phyloP scores from a whole-genome alignment of 257 asterid genomes.

The Datura wrightii region DNA sequence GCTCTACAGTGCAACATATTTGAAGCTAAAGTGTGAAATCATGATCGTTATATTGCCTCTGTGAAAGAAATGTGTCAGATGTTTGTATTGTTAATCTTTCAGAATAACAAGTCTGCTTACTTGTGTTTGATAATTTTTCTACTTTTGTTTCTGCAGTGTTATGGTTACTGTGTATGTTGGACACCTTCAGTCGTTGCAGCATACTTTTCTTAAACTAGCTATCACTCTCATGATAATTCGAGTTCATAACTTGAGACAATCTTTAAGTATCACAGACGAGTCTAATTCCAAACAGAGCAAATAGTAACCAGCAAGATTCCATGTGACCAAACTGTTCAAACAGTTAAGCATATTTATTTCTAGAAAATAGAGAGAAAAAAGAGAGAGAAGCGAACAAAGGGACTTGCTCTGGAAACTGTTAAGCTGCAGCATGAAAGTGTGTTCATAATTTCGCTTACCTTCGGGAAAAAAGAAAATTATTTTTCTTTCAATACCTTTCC shows the following conservation, averaged over 20 bases:
- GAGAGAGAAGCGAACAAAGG: background rate
- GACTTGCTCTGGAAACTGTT: background rate
- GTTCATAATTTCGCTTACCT: slow-evolving; percentile 42
- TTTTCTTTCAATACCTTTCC: background rate
- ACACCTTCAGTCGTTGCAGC: slow-evolving; percentile 34
- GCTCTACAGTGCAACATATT: slow-evolving; percentile 72
- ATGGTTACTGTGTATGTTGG: slow-evolving; percentile 41
- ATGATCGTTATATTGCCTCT: slow-evolving; percentile 81
- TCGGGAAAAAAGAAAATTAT: background rate
- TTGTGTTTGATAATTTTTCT: background rate
- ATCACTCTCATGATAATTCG: background rate
- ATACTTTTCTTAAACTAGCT: slow-evolving; percentile 14
- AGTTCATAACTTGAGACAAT: background rate
- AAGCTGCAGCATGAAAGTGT: slow-evolving; percentile 38
- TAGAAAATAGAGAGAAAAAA: background rate
- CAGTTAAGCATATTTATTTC: background rate
- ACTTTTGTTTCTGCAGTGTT: background rate
- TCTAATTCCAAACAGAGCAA: background rate
- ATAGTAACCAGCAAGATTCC: background rate
- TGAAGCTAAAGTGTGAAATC: slow-evolving; percentile 85
- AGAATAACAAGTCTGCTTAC: background rate
- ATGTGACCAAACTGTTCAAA: background rate
- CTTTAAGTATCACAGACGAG: background rate
- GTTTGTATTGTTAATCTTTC: slow-evolving; percentile 30
- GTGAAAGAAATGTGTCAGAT: background rate